These are phyloP conservation scores for Phlyctochytrium bullatum DNA, from an alignment of 192 early-diverging fungal genomes.

Conservation along the genomic window DNA sequence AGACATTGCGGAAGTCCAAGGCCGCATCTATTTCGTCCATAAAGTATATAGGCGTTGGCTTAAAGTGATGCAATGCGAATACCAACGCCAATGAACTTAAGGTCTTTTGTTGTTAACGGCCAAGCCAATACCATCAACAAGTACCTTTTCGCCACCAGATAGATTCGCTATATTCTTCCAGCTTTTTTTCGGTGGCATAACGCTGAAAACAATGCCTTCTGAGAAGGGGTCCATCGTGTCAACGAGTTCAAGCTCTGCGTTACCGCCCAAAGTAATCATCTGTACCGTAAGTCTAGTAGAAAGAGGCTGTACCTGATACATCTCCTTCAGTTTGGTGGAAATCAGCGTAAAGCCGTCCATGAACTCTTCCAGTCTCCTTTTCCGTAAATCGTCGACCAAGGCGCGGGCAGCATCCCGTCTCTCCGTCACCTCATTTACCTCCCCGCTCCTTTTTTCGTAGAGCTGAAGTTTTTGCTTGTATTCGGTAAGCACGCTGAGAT, in stretches of 20 bases:
- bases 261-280: conserved; percentile 98
- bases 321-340: conserved; percentile 95
- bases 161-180: conserved; percentile 99
- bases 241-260: conserved; percentile 96
- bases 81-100: conserved; percentile 97
- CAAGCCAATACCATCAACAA: background rate
- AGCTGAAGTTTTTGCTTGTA: conserved; percentile 79
- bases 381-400: conserved; percentile 72
- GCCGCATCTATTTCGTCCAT: conserved; percentile 99
- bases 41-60: conserved; percentile 98
- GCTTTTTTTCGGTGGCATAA: conserved; percentile 99
- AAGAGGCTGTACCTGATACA: conserved; percentile 82
- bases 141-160: conserved; percentile 98
- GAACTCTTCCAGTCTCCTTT: conserved; percentile 82
- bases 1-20: conserved; percentile 97
- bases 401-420: conserved; percentile 73
- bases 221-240: conserved; percentile 98
- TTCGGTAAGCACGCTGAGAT: conserved; percentile 83
- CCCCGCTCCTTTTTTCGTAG: conserved; percentile 64
- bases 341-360: conserved; percentile 94
- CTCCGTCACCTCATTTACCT: conserved; percentile 72
- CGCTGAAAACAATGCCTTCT: conserved; percentile 96
- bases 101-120: conserved; percentile 54
- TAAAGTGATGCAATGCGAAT: conserved; percentile 98
- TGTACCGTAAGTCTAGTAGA: conserved; percentile 22